phyloP scores from a whole-genome alignment of 1,284 basidiomycete species.

The Fomitiporia mediterranea region DNA sequence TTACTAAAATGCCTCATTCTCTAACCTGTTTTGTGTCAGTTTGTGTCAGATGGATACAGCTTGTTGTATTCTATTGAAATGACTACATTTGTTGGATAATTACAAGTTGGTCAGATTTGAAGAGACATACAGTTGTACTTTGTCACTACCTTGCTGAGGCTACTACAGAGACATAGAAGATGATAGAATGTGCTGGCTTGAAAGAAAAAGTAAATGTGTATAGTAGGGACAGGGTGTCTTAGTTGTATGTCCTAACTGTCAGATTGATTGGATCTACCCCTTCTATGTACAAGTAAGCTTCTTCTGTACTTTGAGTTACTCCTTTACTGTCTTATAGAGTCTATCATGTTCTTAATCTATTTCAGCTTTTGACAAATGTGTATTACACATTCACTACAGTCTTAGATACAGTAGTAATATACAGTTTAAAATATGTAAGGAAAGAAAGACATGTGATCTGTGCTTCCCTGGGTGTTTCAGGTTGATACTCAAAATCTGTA shows the following conservation, averaged over 20 bases:
- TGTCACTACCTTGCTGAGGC: conserved; percentile 75
- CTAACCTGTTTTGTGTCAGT: conserved; percentile 33
- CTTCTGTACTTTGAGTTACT: no score
- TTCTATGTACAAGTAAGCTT: no score
- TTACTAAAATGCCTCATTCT: conserved; percentile 10
- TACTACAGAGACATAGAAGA: conserved; percentile 66
- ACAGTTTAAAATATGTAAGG: no score
- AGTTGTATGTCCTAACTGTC: conserved; percentile 6
- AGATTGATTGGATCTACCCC: not conserved
- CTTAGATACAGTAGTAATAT: not conserved
- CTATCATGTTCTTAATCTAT: not conserved
- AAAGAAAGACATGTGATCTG: no score
- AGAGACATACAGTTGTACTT: conserved; percentile 58
- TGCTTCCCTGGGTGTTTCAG: no score
- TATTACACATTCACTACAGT: not conserved
- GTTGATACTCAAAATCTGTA: no score
- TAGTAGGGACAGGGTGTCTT: not conserved
- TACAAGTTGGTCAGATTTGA: conserved; percentile 80
- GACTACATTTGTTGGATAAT: conserved; percentile 90
- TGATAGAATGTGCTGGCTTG: conserved; percentile 66
- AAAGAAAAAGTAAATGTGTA: conserved; percentile 31
- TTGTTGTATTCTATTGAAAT: conserved; percentile 88
- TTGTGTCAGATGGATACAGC: conserved; percentile 91
- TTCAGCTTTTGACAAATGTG: not conserved
- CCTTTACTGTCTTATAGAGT: not conserved